These are phyloP conservation scores for Drechslerella stenobrocha DNA, from an alignment of 2,329 filamentous ascomycete genomes.

Conservation along the genomic window DNA sequence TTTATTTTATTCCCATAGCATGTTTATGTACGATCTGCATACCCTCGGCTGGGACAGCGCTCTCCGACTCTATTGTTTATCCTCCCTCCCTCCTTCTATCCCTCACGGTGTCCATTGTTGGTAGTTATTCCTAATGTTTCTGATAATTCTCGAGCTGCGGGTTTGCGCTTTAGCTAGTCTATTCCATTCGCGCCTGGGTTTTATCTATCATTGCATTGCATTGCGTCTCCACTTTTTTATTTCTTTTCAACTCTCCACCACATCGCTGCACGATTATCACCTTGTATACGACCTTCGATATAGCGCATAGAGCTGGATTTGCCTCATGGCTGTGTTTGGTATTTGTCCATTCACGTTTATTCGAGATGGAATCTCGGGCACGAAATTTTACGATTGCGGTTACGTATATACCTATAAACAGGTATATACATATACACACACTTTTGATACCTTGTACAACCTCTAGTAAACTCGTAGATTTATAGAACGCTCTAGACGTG, in stretches of 20 bases:
- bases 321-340: slow-evolving; percentile 4
- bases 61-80: background rate
- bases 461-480: no score
- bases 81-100: background rate
- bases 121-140: background rate
- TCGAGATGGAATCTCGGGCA: background rate
- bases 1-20: slow-evolving; percentile 12
- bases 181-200: background rate
- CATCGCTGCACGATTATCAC: no score
- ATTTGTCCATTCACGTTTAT: background rate
- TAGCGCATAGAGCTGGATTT: slow-evolving; percentile 1
- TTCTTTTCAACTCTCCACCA: no score
- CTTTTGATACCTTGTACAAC: no score
- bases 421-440: no score
- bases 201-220: slow-evolving; percentile 34
- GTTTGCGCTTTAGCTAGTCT: background rate
- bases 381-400: background rate
- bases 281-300: no score
- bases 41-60: background rate
- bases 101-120: background rate
- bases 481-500: no score
- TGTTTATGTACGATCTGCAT: background rate
- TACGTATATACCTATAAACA: no score
- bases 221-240: slow-evolving; percentile 25
- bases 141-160: slow-evolving; percentile 35